Conservation (phyloP, 768 basidiomycete genomes). For the Pulveroboletus frians region DNA sequence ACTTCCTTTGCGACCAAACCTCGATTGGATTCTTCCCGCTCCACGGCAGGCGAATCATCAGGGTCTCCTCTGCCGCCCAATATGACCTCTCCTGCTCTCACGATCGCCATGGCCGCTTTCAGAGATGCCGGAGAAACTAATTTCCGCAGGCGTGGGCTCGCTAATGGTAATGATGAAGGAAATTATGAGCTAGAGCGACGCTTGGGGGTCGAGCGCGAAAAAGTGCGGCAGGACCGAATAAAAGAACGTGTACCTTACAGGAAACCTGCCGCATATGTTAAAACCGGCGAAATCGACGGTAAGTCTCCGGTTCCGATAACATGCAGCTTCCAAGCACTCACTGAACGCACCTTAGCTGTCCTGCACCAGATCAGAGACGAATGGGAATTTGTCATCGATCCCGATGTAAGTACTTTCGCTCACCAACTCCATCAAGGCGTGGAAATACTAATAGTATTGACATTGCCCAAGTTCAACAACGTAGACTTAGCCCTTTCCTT, state of each 20-base stretch:
- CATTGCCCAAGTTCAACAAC: slow-evolving; percentile 72
- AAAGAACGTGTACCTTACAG: slow-evolving; percentile 62
- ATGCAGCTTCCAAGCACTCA: not conserved
- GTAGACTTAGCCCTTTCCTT: slow-evolving; percentile 90
- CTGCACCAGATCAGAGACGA: slow-evolving; percentile 82
- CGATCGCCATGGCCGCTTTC: slow-evolving; percentile 64
- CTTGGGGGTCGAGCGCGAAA: slow-evolving; percentile 60
- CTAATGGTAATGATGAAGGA: slow-evolving; percentile 47
- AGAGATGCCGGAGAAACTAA: slow-evolving; percentile 47
- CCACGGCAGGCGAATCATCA: slow-evolving; percentile 12
- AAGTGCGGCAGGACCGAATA: slow-evolving; percentile 62
- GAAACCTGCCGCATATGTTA: slow-evolving; percentile 46
- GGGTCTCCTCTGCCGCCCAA: slow-evolving; percentile 28
- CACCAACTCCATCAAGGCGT: not conserved
- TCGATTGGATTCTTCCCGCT: slow-evolving; percentile 15
- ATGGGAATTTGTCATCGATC: slow-evolving; percentile 84
- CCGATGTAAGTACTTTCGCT: slow-evolving; percentile 51
- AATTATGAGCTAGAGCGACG: slow-evolving; percentile 56
- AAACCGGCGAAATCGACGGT: slow-evolving; percentile 84
- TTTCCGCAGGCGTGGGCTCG: slow-evolving; percentile 49
- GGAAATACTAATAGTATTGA: slow-evolving; percentile 7
- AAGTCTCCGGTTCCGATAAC: slow-evolving; percentile 26
- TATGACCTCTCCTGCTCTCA: slow-evolving; percentile 43
- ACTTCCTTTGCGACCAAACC: slow-evolving; percentile 15
- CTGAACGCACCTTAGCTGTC: slow-evolving; percentile 47